Evolutionary conservation across 306 rosid genomes (phyloP), one percentile per base, ranked within the genome.

Genomic region (Sechiopsis laciniata): DNA sequence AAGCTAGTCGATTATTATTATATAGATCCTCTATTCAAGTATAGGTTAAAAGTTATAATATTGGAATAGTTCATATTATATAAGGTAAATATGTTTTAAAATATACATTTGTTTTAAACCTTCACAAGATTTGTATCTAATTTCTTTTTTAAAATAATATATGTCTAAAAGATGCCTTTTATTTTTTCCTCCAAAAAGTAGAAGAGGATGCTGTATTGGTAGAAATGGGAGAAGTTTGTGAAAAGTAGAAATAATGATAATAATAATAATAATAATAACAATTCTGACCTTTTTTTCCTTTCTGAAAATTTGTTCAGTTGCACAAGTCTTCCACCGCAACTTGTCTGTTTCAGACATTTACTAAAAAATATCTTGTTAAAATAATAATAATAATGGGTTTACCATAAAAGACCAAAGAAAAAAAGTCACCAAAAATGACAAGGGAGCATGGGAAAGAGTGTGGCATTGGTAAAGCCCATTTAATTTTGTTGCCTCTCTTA

Each of bases 261-360:
- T 58, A 11, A 22, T 22, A 24, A 22, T 58, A 11, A 22, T 22
- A 32, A 32, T 32, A 32, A 32, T 32, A 32, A 32, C 5, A 32
- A 32, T 32, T 32, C 0, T 32, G 37, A 6, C 2, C 29, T 3
- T 13, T 51, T 3, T 51, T 14, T 51, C 53, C n/a, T 53, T 53
- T 61, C 16, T 14, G 12, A 10, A 64, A 16, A 29, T 0, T 64
- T 64, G 51, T 37, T 35, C 14, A 40, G 7, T 64, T 32, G 22
- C 55, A 42, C 0, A 66, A 66, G 16, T 66, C 53, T 66, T 42
- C 69, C 51, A 35, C 69, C n/a, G 69, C 69, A 17, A 42, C 54
- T 40, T 66, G 53, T 66, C 54, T 66, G 32, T 54, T 45, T 63
- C 69, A 63, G 15, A 63, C 50, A 61, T 61, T 35, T 61, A 61